Evolutionary conservation across 2,329 filamentous ascomycete species (phyloP), one percentile per base, ranked within the genome.

Genomic region (Diaporthe sp.): DNA sequence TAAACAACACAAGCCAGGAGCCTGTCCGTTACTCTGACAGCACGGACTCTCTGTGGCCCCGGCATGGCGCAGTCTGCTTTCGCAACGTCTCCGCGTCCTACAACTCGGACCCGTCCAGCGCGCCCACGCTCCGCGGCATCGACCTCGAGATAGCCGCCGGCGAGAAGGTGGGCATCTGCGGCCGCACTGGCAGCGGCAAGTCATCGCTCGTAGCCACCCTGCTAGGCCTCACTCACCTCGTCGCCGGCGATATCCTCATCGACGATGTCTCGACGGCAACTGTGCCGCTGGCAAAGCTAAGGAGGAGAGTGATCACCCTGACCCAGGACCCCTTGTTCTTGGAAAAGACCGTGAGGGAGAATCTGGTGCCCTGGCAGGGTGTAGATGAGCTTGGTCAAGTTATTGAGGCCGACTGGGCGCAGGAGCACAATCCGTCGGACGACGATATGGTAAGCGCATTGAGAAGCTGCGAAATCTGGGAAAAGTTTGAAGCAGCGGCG

Each of bases 241-340:
- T 83, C 0, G 71, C 81, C 0, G 77, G 71, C 9, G 78, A 80
- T 27, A 84, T 88, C 30, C 74, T 78, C 0, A 86, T 90, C n/a
- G 88, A 90, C 74, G 81, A 78, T 37, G 74, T 2, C 81, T 90
- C 17, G 78, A 86, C 71, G 84, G 88, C 3, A 32, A 80, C 0
- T 78, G 50, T 53, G 6, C 50, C 50, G 25, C 25, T 53, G 50
- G 50, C 3, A 27, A 53, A 80, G 0, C 81, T 90, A 0, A 86
- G 89, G 10, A 80, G 84, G 53, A 85, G 85, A 0, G 80, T 91
- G 44, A 87, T 89, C 56, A 86, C 87, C 5, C 80, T 91, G 1
- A 87, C 89, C 0, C 89, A 91, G 78, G 89, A 91, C 6, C 79
- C 87, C 0, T 84, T 88, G 4, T 89, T 91, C 79, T 79, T 90